Base-by-base conservation (phyloP, 805 yeast genomes). In the Tetrapisispora pingtungensis region DNA sequence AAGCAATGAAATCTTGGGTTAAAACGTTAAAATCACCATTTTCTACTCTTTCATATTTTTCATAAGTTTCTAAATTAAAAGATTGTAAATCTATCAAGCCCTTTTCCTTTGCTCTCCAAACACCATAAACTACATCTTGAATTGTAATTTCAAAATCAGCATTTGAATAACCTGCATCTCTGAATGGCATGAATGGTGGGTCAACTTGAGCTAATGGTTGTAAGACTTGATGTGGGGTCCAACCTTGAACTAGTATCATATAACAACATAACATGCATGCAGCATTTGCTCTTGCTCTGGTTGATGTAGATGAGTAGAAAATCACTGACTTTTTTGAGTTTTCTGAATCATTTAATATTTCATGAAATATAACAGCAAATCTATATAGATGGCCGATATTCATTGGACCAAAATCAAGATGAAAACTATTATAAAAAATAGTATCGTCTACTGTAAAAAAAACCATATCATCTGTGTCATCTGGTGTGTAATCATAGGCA, bases 151-250 rank as follows among this genome's bases (percentile, higher is more conserved):
- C 94, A 58, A 87, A 93, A 64, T 93, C 98, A 2, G 97, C 96
- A 46, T 81, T 81, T 2, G 96, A 85, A 65, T 93, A 93, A 1
- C 98, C 98, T 1, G 98, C 98, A 63, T 93, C 98, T 62, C 98
- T 73, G 66, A 89, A 93, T 1, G 89, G 84, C 83, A 84, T 89
- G 52, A 90, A 81, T 7, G 97, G 97, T 2, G 95, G 96, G 41
- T 84, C 88, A 6, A 81, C 77, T 63, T 93, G 97, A 1, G 93
- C 78, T 43, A 93, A 76, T 0, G 98, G 98, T 48, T 95, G 97
- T 50, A 93, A 67, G 0, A 89, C 98, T 64, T 93, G 93, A 64
- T 93, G 98, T 0, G 98, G 98, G 1, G 97, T 87, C 98, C 98
- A 93, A 13, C 87, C 81, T 61, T 93, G 98, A 15, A 93, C 90